Base-by-base conservation (phyloP, 1,284 basidiomycete genomes). In the Sporisorium scitamineum region DNA sequence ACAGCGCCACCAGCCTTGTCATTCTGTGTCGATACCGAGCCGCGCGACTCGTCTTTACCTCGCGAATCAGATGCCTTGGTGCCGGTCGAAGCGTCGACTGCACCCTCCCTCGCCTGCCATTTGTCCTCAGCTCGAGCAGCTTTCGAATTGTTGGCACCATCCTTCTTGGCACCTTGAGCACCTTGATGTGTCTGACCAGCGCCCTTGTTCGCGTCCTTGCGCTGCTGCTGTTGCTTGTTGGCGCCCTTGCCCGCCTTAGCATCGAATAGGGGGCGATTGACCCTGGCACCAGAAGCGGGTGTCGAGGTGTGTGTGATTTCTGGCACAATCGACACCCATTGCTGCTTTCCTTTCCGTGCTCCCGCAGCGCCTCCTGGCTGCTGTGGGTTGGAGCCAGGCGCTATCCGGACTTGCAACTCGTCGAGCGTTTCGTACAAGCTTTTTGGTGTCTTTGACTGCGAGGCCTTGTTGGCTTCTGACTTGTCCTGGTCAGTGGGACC, bases 321-420 rank as follows among this genome's bases (percentile, higher is more conserved):
- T 18, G 79, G 79, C 37, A 80, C 20, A 53, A 80, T 79, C 10
- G 74, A 50, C 34, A 80, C 76, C 79, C 79, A 80, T n/a, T 79
- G 65, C 56, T 75, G 67, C 54, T 77, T 77, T 1, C 75, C 77
- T 42, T 79, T 79, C 27, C 56, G 61, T 10, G 50, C 61, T n/a
- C 52, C 64, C 5, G 59, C 67, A 32, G 37, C 53, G 3, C 44
- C 39, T 18, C 45, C 51, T 7, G 56, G 5, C 11, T 48, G 50
- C 34, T 70, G 58, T 10, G 47, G 27, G 45, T 48, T 54, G 31
- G 56, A 44, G 32, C 65, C 66, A 18, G 71, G 71, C 1, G 71
- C 67, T 2, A 75, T 59, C 20, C 59, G 16, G 14, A 75, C 47
- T 32, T 80, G 76, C 45, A 80, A 60, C 61, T 70, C 65, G 29